These are phyloP conservation scores for Orychophragmus violaceus DNA, from an alignment of 345 rosid species.

Conservation along the genomic window DNA sequence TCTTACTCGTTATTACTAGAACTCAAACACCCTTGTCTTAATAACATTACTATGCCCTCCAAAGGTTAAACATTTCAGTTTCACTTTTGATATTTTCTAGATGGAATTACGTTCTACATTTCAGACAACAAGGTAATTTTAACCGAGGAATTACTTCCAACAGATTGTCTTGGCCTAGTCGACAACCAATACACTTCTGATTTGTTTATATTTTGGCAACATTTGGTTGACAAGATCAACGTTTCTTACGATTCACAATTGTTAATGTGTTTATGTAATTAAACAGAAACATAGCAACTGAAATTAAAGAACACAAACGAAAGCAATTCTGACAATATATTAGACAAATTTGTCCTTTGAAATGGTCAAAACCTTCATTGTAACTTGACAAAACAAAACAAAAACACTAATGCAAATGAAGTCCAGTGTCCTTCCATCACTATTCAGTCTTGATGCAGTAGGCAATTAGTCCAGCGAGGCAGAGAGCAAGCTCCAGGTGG, in stretches of 20 bases:
- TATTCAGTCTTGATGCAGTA: too few relatives aligned
- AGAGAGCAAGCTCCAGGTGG: too few relatives aligned
- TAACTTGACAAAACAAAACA: background rate
- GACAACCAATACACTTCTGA: conserved; percentile 40
- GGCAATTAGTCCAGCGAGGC: too few relatives aligned
- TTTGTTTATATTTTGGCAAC: background rate
- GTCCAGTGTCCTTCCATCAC: too few relatives aligned
- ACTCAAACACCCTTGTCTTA: background rate
- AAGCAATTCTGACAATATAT: background rate
- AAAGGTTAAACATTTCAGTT: background rate
- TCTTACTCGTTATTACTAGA: conserved; percentile 36
- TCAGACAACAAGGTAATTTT: conserved; percentile 82
- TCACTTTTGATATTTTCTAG: conserved; percentile 31
- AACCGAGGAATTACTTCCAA: conserved; percentile 73
- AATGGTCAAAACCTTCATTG: background rate
- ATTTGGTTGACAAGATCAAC: background rate
- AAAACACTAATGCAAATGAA: background rate
- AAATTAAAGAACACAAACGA: background rate
- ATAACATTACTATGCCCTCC: background rate
- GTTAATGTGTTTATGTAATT: too few relatives aligned
- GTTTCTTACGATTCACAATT: background rate
- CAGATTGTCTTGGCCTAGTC: conserved; percentile 76
- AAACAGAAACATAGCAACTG: too few relatives aligned
- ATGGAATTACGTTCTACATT: conserved; percentile 43
- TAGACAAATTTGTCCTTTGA: background rate